Conservation (phyloP, 768 basidiomycete genomes). For the Lactifluus hygrophoroides region DNA sequence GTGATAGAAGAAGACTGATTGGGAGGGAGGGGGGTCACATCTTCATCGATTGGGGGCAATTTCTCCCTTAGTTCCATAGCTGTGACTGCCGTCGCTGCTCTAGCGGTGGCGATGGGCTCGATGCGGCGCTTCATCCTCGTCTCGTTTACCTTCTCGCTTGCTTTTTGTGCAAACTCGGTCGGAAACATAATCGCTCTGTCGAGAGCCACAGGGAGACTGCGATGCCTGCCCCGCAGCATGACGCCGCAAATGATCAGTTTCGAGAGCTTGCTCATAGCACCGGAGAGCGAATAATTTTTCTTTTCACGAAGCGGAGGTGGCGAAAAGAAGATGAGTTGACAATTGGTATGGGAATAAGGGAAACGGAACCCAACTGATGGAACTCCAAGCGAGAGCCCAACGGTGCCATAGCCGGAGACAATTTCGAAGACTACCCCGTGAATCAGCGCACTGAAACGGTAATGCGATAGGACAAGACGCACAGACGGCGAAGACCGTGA, state of each 20-base stretch:
- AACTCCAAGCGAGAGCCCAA: conserved; percentile 39
- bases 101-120: neutral
- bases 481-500: conserved; percentile 36
- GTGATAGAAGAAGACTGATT: neutral
- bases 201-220: conserved; percentile 60
- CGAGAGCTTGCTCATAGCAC: conserved; percentile 53
- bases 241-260: conserved; percentile 65
- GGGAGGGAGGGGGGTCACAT: neutral
- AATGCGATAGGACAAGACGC: neutral
- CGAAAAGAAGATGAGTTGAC: neutral
- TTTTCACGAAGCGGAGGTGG: neutral
- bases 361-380: conserved; percentile 27
- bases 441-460: conserved; percentile 26
- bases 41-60: neutral
- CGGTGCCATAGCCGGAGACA: conserved; percentile 24
- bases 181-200: conserved; percentile 40
- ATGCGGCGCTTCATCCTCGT: neutral
- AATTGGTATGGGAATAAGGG: conserved; percentile 33
- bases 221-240: conserved; percentile 73
- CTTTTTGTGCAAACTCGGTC: conserved; percentile 5
- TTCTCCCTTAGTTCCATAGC: neutral
- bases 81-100: too few species aligned
- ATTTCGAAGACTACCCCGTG: conserved; percentile 11
- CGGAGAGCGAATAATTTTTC: conserved; percentile 39
- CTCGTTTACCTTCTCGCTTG: conserved; percentile 3